phyloP scores from a whole-genome alignment of 139 green algal genomes.

The Ettlia oleoabundans region DNA sequence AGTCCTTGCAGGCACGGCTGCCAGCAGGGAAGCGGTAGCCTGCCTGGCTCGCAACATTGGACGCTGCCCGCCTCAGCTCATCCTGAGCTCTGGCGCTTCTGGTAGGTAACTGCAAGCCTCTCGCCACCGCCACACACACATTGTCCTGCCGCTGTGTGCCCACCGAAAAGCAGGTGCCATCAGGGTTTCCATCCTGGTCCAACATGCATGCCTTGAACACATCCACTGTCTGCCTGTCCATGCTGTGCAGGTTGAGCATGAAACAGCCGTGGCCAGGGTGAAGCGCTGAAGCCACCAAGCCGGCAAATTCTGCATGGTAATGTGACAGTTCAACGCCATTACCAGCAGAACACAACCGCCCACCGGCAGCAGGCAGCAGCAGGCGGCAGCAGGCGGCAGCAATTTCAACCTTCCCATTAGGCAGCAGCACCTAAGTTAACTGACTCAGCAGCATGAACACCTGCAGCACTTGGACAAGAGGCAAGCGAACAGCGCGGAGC shows the following conservation, averaged over 20 bases:
- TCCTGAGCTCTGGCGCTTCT: neutral
- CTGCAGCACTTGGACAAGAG: no score
- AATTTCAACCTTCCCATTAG: no score
- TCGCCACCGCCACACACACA: neutral
- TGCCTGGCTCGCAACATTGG: neutral
- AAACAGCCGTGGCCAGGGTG: conserved; percentile 59
- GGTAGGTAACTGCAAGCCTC: conserved; percentile 8
- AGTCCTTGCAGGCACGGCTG: conserved; percentile 11
- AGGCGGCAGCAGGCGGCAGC: neutral
- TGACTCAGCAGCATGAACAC: neutral
- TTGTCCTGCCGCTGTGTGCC: conserved; percentile 26
- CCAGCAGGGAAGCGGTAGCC: conserved; percentile 41
- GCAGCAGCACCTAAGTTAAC: neutral
- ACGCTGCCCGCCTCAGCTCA: neutral
- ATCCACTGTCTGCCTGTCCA: neutral
- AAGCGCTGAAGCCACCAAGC: conserved; percentile 33
- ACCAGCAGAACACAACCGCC: neutral
- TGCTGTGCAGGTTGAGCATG: conserved; percentile 56
- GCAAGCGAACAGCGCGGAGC: neutral
- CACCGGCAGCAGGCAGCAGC: no score
- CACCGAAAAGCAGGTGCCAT: conserved; percentile 8
- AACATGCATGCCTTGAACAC: neutral
- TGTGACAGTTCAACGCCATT: neutral
- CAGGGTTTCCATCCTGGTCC: neutral
- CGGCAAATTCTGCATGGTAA: conserved; percentile 37